A percentile compares a stretch with the other conserved stretches of the same genome.
Conservation (phyloP, 768 basidiomycete genomes). For the Naganishia onofrii region DNA sequence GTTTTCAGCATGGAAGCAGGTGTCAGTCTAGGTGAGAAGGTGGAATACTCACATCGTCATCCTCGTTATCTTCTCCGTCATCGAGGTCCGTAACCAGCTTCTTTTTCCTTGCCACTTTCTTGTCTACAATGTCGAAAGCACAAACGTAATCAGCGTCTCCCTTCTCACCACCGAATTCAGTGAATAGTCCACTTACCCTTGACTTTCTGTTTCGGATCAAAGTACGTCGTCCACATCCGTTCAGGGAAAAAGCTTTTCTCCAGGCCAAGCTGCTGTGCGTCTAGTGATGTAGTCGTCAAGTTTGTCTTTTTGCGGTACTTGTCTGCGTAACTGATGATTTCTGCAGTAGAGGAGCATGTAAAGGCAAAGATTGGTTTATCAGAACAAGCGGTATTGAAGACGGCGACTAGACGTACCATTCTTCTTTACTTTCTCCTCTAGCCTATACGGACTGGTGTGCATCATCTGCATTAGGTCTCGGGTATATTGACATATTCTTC, state of each 20-base stretch:
- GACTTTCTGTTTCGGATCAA: constrained; percentile 25
- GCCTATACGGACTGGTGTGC: constrained; percentile 24
- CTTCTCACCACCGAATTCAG: neutral
- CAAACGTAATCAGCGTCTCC: neutral
- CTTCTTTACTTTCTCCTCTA: constrained; percentile 15
- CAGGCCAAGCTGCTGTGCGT: constrained; percentile 21
- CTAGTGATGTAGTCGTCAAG: constrained; percentile 19
- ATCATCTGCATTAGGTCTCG: constrained; percentile 23
- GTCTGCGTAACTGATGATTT: constrained; percentile 28
- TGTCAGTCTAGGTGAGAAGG: neutral
- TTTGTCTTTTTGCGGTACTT: constrained; percentile 26
- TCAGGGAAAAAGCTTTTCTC: constrained; percentile 29
- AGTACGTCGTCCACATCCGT: constrained; percentile 29
- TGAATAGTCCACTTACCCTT: constrained; percentile 15
- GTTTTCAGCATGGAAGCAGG: neutral
- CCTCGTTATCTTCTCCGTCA: constrained; percentile 16
- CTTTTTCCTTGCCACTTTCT: constrained; percentile 22
- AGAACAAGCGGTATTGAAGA: neutral
- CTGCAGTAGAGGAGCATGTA: neutral
- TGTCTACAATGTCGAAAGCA: neutral
- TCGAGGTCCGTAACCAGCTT: constrained; percentile 17
- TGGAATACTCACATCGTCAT: constrained; percentile 12
- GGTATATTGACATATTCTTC: constrained; percentile 23
- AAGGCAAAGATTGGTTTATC: neutral
- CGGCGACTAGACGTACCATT: constrained; percentile 13